A percentile compares a stretch with the other conserved stretches of the same genome.
These are phyloP conservation scores for Ascoidea rubescens DNA, from an alignment of 805 yeast genomes.

Conservation along the genomic window DNA sequence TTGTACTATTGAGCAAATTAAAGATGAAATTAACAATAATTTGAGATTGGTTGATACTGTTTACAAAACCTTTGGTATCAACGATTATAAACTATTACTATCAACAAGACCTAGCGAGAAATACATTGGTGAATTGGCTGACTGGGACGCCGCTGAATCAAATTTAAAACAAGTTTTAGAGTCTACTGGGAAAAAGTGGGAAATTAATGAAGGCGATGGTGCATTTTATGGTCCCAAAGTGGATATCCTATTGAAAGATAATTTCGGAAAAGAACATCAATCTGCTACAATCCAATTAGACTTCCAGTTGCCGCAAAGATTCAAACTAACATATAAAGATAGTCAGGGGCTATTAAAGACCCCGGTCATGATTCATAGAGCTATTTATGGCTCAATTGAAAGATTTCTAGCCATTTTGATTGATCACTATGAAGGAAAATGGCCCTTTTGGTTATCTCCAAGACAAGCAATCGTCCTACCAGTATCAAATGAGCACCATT, in stretches of 20 bases:
- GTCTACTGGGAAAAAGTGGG: slow-evolving; percentile 45
- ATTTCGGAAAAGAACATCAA: slow-evolving; percentile 72
- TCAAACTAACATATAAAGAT: slow-evolving; percentile 54
- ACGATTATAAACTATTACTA: slow-evolving; percentile 44
- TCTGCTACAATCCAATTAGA: slow-evolving; percentile 93
- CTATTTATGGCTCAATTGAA: slow-evolving; percentile 90
- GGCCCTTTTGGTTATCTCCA: slow-evolving; percentile 98
- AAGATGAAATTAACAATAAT: slow-evolving; percentile 56
- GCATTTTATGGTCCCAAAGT: slow-evolving; percentile 95
- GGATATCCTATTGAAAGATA: slow-evolving; percentile 73
- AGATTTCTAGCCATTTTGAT: slow-evolving; percentile 82
- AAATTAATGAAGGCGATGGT: slow-evolving; percentile 83
- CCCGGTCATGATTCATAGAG: slow-evolving; percentile 95
- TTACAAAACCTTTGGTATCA: slow-evolving; percentile 54
- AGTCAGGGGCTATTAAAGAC: slow-evolving; percentile 36
- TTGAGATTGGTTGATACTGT: slow-evolving; percentile 62
- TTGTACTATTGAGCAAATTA: slow-evolving; percentile 68
- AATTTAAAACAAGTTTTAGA: slow-evolving; percentile 49
- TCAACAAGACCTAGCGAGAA: slow-evolving; percentile 72
- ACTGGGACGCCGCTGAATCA: slow-evolving; percentile 77
- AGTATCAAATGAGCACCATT: slow-evolving; percentile 45
- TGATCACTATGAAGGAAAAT: slow-evolving; percentile 81
- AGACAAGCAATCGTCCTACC: slow-evolving; percentile 82
- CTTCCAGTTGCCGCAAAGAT: slow-evolving; percentile 83
- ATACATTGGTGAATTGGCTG: slow-evolving; percentile 59